Base-by-base conservation (phyloP, 192 early-diverging fungal genomes). In the Dissophora ornata region DNA sequence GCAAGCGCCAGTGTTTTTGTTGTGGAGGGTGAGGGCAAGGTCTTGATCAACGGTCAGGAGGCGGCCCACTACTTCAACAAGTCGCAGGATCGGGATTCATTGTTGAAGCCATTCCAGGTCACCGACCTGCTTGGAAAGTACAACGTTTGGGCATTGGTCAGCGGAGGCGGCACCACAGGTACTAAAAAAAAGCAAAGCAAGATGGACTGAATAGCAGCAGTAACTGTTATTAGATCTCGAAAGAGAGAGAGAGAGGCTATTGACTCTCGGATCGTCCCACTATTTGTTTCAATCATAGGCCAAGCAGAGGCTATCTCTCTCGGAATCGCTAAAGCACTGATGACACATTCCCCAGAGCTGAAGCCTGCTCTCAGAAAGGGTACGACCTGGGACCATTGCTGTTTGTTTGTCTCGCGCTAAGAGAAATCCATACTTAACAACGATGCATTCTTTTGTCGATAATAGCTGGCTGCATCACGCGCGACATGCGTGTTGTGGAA, bases 241-340 rank as follows among this genome's bases (percentile, higher is more conserved):
- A n/a, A n/a, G n/a, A n/a, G n/a, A n/a, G n/a, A n/a, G n/a, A n/a
- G n/a, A n/a, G n/a, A n/a, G n/a, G n/a, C n/a, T n/a, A n/a, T n/a
- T n/a, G n/a, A n/a, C n/a, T n/a, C n/a, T n/a, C n/a, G n/a, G n/a
- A n/a, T n/a, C n/a, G n/a, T n/a, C 5, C 3, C 8, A 21, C n/a
- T 36, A n/a, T 13, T 56, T 2, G 47, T 38, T 25, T 12, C 18
- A 13, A 16, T 49, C 13, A 40, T 13, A 87, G 88, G 95, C 13
- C 95, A 98, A 85, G 89, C 93, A 12, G 89, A 89, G 50, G 95
- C 96, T 7, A 89, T 95, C 57, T 89, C 92, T 36, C 86, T 95
- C 45, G 96, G 90, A 4, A 74, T 96, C 40, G 89, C 91, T 13
- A 83, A 92, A 19, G 93, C 90, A 4, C 56, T 97, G 9, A 75